A percentile compares a stretch with the other conserved stretches of the same genome.
These are phyloP conservation scores for Magnolia sinica DNA, from an alignment of 164 flowering plant genomes.

Conservation along the genomic window DNA sequence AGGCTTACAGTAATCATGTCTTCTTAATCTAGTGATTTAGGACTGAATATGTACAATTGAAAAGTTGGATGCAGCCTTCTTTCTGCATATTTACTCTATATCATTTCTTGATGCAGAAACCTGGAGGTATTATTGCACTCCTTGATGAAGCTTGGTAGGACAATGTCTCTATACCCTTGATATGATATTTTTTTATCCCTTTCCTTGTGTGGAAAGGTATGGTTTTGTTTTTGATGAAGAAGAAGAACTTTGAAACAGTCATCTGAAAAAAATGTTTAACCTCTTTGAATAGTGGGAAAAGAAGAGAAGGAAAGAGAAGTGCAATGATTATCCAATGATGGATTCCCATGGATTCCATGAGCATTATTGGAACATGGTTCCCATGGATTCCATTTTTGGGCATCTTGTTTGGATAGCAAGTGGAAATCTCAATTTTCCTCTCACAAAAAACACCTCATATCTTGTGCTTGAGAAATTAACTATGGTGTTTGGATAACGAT, in stretches of 20 bases:
- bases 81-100: not conserved
- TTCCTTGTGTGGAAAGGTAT: not conserved
- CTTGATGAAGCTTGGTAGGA: conserved; percentile 92
- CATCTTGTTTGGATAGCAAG: too few species aligned
- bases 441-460: too few species aligned
- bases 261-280: not conserved
- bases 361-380: too few species aligned
- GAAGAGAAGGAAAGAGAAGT: too few species aligned
- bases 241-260: not conserved
- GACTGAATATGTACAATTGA: not conserved
- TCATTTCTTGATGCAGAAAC: conserved; percentile 60
- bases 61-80: not conserved
- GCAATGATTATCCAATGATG: too few species aligned
- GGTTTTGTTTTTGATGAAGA: not conserved
- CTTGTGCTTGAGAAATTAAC: too few species aligned
- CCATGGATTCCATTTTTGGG: too few species aligned
- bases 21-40: not conserved
- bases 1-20: not conserved
- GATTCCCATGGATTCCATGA: too few species aligned
- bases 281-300: not conserved
- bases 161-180: conserved; percentile 1
- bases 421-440: too few species aligned
- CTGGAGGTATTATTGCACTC: conserved; percentile 80
- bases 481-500: too few species aligned
- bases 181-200: not conserved